Evolutionary conservation across 805 yeast genomes (phyloP).

Genomic region (Ogataea saltuana): DNA sequence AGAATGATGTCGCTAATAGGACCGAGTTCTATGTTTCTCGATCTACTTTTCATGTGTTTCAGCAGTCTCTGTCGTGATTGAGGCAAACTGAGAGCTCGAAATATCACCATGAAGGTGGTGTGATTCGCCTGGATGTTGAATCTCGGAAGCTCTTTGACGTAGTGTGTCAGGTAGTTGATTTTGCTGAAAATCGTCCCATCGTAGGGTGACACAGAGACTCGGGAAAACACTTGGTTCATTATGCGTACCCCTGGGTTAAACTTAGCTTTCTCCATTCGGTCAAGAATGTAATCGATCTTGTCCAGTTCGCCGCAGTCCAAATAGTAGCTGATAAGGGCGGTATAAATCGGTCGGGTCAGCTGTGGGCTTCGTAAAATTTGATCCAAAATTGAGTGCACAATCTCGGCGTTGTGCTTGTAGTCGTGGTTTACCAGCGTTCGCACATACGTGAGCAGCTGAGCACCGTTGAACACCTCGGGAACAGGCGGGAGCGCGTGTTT

Average conservation of each 20-base stretch:
- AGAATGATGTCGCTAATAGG: constrained; percentile 8
- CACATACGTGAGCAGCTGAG: constrained; percentile 4
- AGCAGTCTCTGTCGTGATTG: constrained; percentile 9
- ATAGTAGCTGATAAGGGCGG: constrained; percentile 4
- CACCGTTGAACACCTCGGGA: not conserved
- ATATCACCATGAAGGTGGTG: constrained; percentile 15
- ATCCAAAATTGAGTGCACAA: not conserved
- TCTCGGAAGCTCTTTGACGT: constrained; percentile 1
- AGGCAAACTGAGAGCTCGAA: constrained; percentile 6
- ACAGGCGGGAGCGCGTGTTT: not conserved
- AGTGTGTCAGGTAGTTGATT: constrained; percentile 8
- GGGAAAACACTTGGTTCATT: constrained; percentile 7
- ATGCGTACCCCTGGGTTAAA: not conserved
- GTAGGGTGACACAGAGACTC: not conserved
- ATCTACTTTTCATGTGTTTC: not conserved
- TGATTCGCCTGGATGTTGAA: constrained; percentile 10
- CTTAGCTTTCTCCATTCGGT: constrained; percentile 2
- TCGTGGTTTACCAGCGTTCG: constrained; percentile 1
- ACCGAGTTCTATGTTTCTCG: not conserved
- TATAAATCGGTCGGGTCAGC: not conserved
- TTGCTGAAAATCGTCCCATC: not conserved
- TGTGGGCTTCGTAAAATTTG: not conserved
- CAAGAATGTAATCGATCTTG: constrained; percentile 6
- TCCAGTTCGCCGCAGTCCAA: constrained; percentile 3
- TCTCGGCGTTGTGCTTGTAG: not conserved